These are phyloP conservation scores for Verticillium tricorpus DNA, from an alignment of 2,329 filamentous ascomycete genomes.

Conservation along the genomic window DNA sequence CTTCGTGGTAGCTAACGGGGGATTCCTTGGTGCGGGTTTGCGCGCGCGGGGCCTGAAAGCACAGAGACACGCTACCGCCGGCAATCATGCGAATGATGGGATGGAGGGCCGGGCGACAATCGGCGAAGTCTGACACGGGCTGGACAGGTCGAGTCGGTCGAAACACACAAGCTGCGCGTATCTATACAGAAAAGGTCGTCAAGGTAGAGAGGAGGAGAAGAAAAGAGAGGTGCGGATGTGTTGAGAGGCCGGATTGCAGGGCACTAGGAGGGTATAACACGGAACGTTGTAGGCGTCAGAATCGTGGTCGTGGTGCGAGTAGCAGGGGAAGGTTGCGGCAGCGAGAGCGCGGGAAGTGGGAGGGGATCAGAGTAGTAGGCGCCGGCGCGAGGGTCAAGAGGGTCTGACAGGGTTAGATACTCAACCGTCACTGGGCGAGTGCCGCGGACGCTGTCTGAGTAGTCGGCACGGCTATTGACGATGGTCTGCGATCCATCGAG, in stretches of 20 bases:
- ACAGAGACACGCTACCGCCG: neutral
- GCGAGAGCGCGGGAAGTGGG: neutral
- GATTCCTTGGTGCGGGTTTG: neutral
- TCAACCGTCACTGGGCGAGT: conserved; percentile 24
- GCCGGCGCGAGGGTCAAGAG: neutral
- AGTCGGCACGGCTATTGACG: conserved; percentile 20
- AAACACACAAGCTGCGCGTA: conserved; percentile 4
- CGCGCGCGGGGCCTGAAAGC: neutral
- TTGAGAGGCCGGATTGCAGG: neutral
- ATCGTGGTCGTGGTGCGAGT: neutral
- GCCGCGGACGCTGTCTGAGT: conserved; percentile 19
- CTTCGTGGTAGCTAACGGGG: neutral
- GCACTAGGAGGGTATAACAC: neutral
- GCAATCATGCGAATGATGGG: neutral
- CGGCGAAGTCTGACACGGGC: neutral
- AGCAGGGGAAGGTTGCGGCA: neutral
- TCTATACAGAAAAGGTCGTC: conserved; percentile 1
- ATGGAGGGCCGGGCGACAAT: neutral
- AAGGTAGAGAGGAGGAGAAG: conserved; percentile 6
- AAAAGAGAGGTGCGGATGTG: conserved; percentile 1
- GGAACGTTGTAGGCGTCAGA: neutral
- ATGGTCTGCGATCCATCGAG: conserved; percentile 21
- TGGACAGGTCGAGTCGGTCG: neutral
- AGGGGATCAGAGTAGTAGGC: neutral
- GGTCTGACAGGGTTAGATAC: conserved; percentile 16